Conservation (phyloP, 1,139 yeast genomes). For the Diutina neorugosa region DNA sequence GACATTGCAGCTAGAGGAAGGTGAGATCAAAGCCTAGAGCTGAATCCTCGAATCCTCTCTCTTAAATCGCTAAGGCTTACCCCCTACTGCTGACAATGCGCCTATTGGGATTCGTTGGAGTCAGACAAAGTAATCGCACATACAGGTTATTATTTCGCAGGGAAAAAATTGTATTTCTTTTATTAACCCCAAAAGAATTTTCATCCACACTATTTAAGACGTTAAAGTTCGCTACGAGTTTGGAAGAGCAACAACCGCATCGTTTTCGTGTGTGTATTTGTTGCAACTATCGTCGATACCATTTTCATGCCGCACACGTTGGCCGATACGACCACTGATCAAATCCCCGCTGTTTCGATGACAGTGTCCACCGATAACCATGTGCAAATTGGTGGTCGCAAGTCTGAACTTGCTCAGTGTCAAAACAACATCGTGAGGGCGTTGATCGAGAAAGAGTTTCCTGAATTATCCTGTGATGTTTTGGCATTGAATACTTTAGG, state of each 20-base stretch:
- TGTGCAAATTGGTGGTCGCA: slow-evolving; percentile 73
- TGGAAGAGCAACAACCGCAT: neutral
- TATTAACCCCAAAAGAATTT: neutral
- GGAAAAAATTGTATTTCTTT: neutral
- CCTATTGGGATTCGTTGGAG: neutral
- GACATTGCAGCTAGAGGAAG: too few species aligned
- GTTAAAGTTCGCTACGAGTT: neutral
- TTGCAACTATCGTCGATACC: neutral
- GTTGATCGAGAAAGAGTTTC: slow-evolving; percentile 45
- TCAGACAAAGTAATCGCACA: neutral
- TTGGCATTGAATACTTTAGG: slow-evolving; percentile 80
- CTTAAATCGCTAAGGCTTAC: neutral
- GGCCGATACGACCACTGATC: neutral
- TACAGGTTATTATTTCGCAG: neutral
- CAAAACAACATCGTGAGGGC: slow-evolving; percentile 72
- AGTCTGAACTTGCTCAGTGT: slow-evolving; percentile 73
- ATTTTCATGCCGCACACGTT: neutral
- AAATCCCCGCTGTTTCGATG: neutral
- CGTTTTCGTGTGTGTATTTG: neutral
- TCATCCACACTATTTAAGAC: neutral
- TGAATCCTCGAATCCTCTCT: too few species aligned
- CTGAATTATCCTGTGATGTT: slow-evolving; percentile 50
- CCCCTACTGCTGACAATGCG: neutral
- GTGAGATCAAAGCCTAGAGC: too few species aligned
- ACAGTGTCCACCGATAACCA: neutral